phyloP scores from a whole-genome alignment of 2,329 filamentous ascomycete genomes.

The Knufia fluminis region DNA sequence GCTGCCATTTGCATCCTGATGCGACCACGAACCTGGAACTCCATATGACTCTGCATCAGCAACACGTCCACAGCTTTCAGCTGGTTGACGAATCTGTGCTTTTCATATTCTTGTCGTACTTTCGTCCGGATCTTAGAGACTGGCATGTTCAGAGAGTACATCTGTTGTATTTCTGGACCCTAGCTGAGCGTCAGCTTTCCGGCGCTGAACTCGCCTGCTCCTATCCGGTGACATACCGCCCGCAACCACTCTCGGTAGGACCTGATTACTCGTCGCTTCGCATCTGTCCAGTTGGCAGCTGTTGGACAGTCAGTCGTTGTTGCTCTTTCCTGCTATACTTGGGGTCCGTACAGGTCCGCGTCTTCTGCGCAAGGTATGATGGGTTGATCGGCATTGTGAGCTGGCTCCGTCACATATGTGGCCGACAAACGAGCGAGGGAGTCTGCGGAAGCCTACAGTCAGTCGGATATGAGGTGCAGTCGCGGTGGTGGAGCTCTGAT shows the following conservation, averaged over 20 bases:
- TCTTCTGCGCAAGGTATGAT: conserved; percentile 78
- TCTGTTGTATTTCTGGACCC: conserved; percentile 93
- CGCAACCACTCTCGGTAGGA: conserved; percentile 94
- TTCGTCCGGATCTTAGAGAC: conserved; percentile 82
- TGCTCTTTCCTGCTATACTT: background rate
- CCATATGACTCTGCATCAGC: conserved; percentile 79
- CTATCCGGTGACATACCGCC: conserved; percentile 58
- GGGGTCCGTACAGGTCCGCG: conserved; percentile 59
- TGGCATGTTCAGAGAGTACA: conserved; percentile 90
- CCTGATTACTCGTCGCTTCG: conserved; percentile 73
- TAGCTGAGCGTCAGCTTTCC: conserved; percentile 32
- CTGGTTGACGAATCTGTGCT: conserved; percentile 87
- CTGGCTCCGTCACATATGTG: conserved; percentile 9
- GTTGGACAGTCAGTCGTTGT: conserved; percentile 16
- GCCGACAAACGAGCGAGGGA: background rate
- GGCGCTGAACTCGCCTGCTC: conserved; percentile 6
- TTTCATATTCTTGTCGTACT: conserved; percentile 93
- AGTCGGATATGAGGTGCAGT: conserved; percentile 9
- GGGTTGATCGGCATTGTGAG: conserved; percentile 75
- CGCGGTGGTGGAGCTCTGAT: conserved; percentile 6
- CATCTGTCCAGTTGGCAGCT: conserved; percentile 87
- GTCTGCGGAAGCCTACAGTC: background rate
- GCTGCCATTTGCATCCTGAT: background rate
- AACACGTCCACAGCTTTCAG: conserved; percentile 80
- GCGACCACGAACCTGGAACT: conserved; percentile 66